Percentiles rank a stretch among this genome's conserved stretches.
Conservation (phyloP, 2,329 filamentous ascomycete genomes). For the Epichloe amarillans region DNA sequence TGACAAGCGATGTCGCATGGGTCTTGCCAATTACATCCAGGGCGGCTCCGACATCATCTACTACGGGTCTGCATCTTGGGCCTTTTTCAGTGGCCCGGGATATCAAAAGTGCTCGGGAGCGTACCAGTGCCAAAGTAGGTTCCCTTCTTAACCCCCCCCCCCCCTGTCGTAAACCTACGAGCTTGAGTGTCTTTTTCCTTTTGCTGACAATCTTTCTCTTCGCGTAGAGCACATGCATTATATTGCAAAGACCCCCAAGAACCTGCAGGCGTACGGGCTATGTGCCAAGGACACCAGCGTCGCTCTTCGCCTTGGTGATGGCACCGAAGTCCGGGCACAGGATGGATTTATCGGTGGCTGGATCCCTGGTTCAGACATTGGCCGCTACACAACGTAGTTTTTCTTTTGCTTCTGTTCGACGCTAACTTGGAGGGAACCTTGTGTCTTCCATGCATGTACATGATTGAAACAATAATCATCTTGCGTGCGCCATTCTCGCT, state of each 20-base stretch:
- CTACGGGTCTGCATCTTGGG: slow-evolving; percentile 30
- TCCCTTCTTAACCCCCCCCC: too few relatives aligned
- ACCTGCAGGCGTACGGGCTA: slow-evolving; percentile 27
- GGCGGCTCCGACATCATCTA: slow-evolving; percentile 27
- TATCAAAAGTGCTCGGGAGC: slow-evolving; percentile 20
- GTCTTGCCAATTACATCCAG: slow-evolving; percentile 27
- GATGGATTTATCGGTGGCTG: slow-evolving; percentile 23
- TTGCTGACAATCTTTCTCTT: neutral
- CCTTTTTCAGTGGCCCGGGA: slow-evolving; percentile 28
- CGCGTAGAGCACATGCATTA: slow-evolving; percentile 22
- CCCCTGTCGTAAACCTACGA: neutral
- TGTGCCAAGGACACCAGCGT: slow-evolving; percentile 26
- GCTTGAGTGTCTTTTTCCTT: too few relatives aligned
- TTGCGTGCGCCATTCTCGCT: too few relatives aligned
- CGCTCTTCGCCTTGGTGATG: slow-evolving; percentile 23
- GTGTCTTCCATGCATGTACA: neutral
- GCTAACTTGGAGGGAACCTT: neutral
- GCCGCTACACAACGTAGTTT: slow-evolving; percentile 20
- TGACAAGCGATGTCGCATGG: slow-evolving; percentile 29
- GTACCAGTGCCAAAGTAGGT: slow-evolving; percentile 3
- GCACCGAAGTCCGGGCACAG: slow-evolving; percentile 18
- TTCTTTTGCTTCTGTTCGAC: neutral
- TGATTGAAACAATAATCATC: neutral
- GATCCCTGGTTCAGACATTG: slow-evolving; percentile 21
- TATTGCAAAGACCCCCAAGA: slow-evolving; percentile 20